Evolutionary conservation across 768 basidiomycete species (phyloP).

Genomic region (Rhodocollybia butyracea): DNA sequence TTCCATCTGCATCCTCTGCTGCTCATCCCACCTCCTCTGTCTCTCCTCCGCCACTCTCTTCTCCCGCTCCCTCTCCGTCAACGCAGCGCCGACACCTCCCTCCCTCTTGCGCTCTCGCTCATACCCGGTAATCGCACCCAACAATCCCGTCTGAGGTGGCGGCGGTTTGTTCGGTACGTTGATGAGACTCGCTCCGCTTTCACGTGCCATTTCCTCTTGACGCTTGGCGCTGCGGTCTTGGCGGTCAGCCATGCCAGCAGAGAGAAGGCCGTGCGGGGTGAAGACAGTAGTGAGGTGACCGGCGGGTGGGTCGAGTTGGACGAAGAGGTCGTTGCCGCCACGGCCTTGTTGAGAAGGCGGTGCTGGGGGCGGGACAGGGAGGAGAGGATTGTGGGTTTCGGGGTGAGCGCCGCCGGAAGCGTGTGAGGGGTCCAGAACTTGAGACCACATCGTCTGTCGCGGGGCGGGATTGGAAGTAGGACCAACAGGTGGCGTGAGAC

Average conservation of each 20-base stretch:
- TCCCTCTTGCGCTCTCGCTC: constrained; percentile 93
- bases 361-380: constrained; percentile 4
- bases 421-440: constrained; percentile 75
- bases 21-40: constrained; percentile 88
- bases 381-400: constrained; percentile 25
- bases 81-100: constrained; percentile 89
- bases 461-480: constrained; percentile 42
- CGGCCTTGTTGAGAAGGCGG: constrained; percentile 18
- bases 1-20: constrained; percentile 86
- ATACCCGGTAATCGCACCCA: constrained; percentile 94
- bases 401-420: constrained; percentile 41
- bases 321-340: constrained; percentile 52
- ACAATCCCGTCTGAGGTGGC: constrained; percentile 90
- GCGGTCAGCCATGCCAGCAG: constrained; percentile 93
- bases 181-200: constrained; percentile 87
- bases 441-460: constrained; percentile 82
- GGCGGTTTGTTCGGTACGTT: constrained; percentile 96
- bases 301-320: constrained; percentile 67
- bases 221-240: constrained; percentile 94
- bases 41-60: constrained; percentile 89
- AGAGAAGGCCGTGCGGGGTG: constrained; percentile 90
- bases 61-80: constrained; percentile 95
- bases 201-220: constrained; percentile 91
- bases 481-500: constrained; percentile 42
- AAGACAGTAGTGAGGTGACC: constrained; percentile 90